phyloP scores from a whole-genome alignment of 164 flowering plant genomes.

The Litsea cubeba region DNA sequence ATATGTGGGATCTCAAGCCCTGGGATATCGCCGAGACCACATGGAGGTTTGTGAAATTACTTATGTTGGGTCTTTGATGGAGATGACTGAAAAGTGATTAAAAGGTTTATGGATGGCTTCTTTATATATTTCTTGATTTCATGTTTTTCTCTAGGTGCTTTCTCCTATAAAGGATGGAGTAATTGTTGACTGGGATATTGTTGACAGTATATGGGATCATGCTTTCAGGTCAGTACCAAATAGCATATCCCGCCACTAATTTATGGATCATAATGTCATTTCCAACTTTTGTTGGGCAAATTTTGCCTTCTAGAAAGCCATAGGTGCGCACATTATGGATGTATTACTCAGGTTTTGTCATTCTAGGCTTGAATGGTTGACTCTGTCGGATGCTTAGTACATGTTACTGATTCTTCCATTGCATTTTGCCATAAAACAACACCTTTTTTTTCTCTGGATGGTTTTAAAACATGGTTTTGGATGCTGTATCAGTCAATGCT shows the following conservation, averaged over 20 bases:
- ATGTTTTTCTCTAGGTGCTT: slow-evolving; percentile 45
- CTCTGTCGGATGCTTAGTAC: neutral
- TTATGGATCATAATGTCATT: neutral
- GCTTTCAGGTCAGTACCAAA: slow-evolving; percentile 62
- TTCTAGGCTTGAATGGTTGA: neutral
- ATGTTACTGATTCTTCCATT: neutral
- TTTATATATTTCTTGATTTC: neutral
- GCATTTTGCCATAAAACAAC: neutral
- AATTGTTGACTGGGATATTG: slow-evolving; percentile 94
- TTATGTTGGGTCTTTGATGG: neutral
- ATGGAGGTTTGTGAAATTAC: slow-evolving; percentile 67
- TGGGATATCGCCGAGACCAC: slow-evolving; percentile 86
- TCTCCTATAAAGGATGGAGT: slow-evolving; percentile 86
- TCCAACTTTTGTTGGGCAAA: neutral
- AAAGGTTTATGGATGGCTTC: neutral
- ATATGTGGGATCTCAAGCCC: slow-evolving; percentile 85
- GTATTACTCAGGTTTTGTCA: neutral
- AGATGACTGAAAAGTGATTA: neutral
- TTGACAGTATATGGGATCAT: slow-evolving; percentile 93
- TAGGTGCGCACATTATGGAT: neutral
- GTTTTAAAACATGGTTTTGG: too few relatives aligned
- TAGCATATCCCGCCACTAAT: neutral
- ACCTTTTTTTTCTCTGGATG: too few relatives aligned
- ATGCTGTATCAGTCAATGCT: too few relatives aligned
- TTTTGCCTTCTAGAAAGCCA: slow-evolving; percentile 2